Conservation (phyloP, 2,329 filamentous ascomycete genomes). For the Elsinoe necatrix region DNA sequence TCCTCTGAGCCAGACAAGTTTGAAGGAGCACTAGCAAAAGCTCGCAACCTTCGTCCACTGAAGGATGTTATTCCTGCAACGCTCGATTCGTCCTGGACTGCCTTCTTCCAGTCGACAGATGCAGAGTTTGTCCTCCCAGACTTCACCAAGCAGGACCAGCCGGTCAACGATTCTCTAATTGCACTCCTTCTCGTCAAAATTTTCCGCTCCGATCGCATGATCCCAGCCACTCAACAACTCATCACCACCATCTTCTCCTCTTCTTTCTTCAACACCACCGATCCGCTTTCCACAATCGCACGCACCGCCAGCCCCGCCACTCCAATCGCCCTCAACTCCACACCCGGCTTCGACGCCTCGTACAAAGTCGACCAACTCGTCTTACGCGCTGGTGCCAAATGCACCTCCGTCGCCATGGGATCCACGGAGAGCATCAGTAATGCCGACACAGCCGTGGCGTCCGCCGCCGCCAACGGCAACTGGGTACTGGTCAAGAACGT, state of each 20-base stretch:
- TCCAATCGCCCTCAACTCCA: slow-evolving; percentile 87
- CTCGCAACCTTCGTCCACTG: slow-evolving; percentile 62
- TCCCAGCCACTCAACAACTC: slow-evolving; percentile 87
- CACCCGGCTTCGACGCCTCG: slow-evolving; percentile 92
- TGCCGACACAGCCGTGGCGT: slow-evolving; percentile 90
- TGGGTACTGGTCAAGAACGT: slow-evolving; percentile 99
- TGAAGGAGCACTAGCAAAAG: slow-evolving; percentile 60
- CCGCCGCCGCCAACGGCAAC: slow-evolving; percentile 80
- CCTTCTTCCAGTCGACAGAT: slow-evolving; percentile 75
- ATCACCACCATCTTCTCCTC: slow-evolving; percentile 76
- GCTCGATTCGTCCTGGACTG: slow-evolving; percentile 60
- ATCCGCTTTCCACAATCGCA: slow-evolving; percentile 79
- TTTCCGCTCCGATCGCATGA: slow-evolving; percentile 90
- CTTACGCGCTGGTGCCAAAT: slow-evolving; percentile 69
- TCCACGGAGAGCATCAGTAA: slow-evolving; percentile 88
- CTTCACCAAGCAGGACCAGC: slow-evolving; percentile 38
- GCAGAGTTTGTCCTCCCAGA: slow-evolving; percentile 76
- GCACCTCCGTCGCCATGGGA: slow-evolving; percentile 98
- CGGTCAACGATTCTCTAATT: slow-evolving; percentile 55
- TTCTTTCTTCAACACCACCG: slow-evolving; percentile 71
- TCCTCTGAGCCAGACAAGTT: slow-evolving; percentile 58
- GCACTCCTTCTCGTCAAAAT: slow-evolving; percentile 88
- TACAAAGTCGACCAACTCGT: slow-evolving; percentile 98
- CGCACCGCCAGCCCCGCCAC: slow-evolving; percentile 73
- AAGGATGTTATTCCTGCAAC: slow-evolving; percentile 62